phyloP scores from a whole-genome alignment of 2,329 filamentous ascomycete genomes.

The Phyllosticta citriasiana region DNA sequence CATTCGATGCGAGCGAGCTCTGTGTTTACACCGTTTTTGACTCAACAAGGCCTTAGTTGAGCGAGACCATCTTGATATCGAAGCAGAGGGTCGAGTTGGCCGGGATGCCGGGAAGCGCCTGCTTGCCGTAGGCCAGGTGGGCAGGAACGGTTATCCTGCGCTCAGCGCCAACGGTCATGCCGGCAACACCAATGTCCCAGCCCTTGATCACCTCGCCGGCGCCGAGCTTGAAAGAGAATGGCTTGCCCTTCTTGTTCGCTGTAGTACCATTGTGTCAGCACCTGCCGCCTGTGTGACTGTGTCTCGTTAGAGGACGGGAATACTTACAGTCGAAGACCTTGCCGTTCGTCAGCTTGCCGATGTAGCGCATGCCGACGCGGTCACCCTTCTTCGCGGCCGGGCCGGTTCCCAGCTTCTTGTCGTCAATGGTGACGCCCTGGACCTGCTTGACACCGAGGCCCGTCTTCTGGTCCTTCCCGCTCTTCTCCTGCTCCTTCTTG shows the following conservation, averaged over 20 bases:
- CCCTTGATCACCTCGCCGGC: slow-evolving; percentile 96
- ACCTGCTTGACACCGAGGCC: slow-evolving; percentile 65
- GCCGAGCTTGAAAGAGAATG: slow-evolving; percentile 92
- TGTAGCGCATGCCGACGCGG: slow-evolving; percentile 90
- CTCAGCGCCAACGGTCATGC: slow-evolving; percentile 91
- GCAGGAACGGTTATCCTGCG: slow-evolving; percentile 85
- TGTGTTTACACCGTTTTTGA: neutral
- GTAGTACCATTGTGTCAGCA: slow-evolving; percentile 16
- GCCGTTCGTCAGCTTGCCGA: slow-evolving; percentile 85
- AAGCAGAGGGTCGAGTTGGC: slow-evolving; percentile 86
- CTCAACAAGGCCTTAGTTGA: slow-evolving; percentile 27
- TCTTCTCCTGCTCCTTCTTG: slow-evolving; percentile 31
- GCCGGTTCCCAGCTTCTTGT: slow-evolving; percentile 85
- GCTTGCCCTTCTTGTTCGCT: slow-evolving; percentile 99
- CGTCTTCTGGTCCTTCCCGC: slow-evolving; percentile 40
- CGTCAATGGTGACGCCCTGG: slow-evolving; percentile 84
- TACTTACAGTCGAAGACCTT: slow-evolving; percentile 87
- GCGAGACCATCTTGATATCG: slow-evolving; percentile 51
- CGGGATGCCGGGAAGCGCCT: slow-evolving; percentile 74
- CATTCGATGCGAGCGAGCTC: too few species aligned
- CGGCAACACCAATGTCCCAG: slow-evolving; percentile 89
- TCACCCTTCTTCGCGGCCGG: slow-evolving; percentile 82
- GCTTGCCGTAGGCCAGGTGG: slow-evolving; percentile 79
- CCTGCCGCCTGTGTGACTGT: neutral
- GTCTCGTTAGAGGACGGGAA: neutral